Percentiles rank a stretch among this genome's conserved stretches.
These are phyloP conservation scores for Chytridium lagenaria DNA, from an alignment of 371 early-diverging fungal genomes.

Conservation along the genomic window DNA sequence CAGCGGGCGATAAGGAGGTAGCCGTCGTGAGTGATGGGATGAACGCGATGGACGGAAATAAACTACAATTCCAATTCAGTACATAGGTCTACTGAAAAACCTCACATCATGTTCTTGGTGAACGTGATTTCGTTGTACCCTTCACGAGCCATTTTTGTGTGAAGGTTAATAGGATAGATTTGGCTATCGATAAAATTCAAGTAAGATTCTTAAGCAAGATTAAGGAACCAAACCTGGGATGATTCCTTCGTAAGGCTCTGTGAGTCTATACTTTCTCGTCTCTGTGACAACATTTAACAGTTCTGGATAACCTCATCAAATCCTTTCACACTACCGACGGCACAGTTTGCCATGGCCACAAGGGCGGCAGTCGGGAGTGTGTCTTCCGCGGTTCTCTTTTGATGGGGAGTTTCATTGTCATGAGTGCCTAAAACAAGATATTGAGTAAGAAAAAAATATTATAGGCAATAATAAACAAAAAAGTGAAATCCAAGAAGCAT, in stretches of 20 bases:
- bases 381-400: constrained; percentile 87
- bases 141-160: constrained; percentile 78
- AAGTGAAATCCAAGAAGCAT: neutral
- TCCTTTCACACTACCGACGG: constrained; percentile 93
- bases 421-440: constrained; percentile 69
- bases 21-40: constrained; percentile 88
- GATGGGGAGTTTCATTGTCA: constrained; percentile 95
- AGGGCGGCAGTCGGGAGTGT: constrained; percentile 90
- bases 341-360: constrained; percentile 88
- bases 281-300: constrained; percentile 89
- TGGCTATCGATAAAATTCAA: constrained; percentile 54
- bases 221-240: constrained; percentile 42
- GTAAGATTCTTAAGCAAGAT: neutral
- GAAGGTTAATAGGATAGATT: constrained; percentile 77
- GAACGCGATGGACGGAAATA: constrained; percentile 88
- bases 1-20: constrained; percentile 88
- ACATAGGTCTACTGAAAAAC: neutral
- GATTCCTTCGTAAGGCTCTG: constrained; percentile 56
- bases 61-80: constrained; percentile 53
- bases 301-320: constrained; percentile 93
- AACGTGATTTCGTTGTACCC: constrained; percentile 89
- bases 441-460: neutral
- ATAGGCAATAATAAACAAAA: neutral
- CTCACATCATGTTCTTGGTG: constrained; percentile 87
- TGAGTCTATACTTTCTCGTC: constrained; percentile 71